Percentiles rank a stretch among this genome's conserved stretches.
Conservation (phyloP, 345 rosid species). For the Linum usitatissimum region DNA sequence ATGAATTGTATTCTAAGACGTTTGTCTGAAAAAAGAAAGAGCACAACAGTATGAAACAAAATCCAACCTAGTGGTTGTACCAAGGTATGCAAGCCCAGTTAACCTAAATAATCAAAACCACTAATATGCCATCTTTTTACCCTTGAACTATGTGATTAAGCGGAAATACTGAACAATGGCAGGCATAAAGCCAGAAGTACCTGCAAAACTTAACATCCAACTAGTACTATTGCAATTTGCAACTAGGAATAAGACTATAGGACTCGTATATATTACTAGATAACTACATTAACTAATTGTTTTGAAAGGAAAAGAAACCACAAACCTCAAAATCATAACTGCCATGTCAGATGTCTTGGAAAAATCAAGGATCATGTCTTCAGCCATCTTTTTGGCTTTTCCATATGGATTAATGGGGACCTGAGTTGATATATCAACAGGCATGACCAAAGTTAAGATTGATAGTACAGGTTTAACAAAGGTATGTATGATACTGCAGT, state of each 20-base stretch:
- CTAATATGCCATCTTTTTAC: too few species aligned
- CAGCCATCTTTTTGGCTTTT: conserved; percentile 98
- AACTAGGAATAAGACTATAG: too few species aligned
- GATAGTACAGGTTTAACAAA: too few species aligned
- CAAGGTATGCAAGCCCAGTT: too few species aligned
- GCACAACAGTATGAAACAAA: too few species aligned
- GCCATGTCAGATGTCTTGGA: conserved; percentile 85
- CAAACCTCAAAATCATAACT: conserved; percentile 82
- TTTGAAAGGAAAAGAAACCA: not conserved
- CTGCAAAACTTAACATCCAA: not conserved
- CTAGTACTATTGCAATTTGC: not conserved
- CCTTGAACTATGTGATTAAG: not conserved
- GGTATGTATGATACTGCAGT: not conserved
- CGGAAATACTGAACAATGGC: not conserved
- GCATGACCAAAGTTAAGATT: not conserved
- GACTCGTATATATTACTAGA: too few species aligned
- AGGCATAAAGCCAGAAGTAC: not conserved
- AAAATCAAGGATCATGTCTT: conserved; percentile 89
- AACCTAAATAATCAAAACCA: too few species aligned
- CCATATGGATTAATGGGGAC: conserved; percentile 93
- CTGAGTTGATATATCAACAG: conserved; percentile 24
- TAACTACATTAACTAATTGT: too few species aligned
- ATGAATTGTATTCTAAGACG: too few species aligned
- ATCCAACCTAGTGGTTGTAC: too few species aligned
- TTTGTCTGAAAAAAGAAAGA: too few species aligned